These are phyloP conservation scores for Polyporus arcularius DNA, from an alignment of 768 basidiomycete species.

Conservation along the genomic window DNA sequence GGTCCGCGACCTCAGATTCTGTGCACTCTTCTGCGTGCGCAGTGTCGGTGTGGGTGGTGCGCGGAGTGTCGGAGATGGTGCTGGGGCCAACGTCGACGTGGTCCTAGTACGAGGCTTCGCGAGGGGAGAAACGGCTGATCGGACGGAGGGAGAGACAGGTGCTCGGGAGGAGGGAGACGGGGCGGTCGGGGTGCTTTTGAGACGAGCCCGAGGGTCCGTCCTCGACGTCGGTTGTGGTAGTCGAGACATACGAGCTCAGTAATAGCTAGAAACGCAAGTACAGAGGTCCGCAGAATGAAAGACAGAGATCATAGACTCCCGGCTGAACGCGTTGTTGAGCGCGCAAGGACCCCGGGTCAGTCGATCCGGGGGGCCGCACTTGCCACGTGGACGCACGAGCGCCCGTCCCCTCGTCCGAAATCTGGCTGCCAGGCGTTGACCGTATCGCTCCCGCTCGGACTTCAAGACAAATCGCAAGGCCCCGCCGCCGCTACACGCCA, in stretches of 20 bases:
- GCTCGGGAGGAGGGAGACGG: conserved; percentile 18
- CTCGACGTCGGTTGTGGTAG: conserved; percentile 39
- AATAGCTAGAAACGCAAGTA: not conserved
- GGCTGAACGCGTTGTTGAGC: conserved; percentile 10
- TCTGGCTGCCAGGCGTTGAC: conserved; percentile 9
- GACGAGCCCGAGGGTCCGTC: conserved; percentile 22
- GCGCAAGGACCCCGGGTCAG: conserved; percentile 11
- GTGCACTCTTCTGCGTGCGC: conserved; percentile 21
- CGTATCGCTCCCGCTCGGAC: conserved; percentile 35
- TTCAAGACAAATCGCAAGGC: conserved; percentile 38
- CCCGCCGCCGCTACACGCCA: conserved; percentile 28
- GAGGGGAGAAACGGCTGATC: conserved; percentile 7
- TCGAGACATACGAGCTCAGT: conserved; percentile 38
- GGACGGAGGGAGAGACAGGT: conserved; percentile 3
- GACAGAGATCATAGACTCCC: not conserved
- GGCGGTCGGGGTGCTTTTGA: conserved; percentile 23
- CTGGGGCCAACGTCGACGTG: not conserved
- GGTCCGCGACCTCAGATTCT: conserved; percentile 19
- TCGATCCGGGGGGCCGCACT: conserved; percentile 5
- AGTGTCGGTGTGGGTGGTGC: conserved; percentile 17
- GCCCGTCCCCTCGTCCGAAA: conserved; percentile 19
- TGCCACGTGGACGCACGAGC: conserved; percentile 12
- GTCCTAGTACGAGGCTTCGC: conserved; percentile 9
- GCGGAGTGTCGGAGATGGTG: conserved; percentile 10
- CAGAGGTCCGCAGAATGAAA: not conserved